phyloP scores from a whole-genome alignment of 1,284 basidiomycete species.

The Pterulicium gracile region DNA sequence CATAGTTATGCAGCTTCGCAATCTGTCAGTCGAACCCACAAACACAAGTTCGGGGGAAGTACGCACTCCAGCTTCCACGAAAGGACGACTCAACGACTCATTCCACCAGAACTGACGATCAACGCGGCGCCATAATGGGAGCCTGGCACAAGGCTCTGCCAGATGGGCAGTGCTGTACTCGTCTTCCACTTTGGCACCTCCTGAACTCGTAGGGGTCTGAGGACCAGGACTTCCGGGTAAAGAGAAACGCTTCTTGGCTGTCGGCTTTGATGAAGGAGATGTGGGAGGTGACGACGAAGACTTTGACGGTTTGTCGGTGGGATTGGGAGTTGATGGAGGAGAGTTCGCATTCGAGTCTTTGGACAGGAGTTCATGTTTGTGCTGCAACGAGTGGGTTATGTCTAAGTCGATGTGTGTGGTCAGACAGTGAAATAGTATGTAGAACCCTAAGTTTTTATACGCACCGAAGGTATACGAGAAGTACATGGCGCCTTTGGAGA shows the following conservation, averaged over 20 bases:
- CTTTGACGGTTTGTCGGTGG: conserved; percentile 5
- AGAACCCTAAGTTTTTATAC: conserved; percentile 10
- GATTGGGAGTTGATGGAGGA: conserved; percentile 3
- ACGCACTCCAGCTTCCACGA: conserved; percentile 64
- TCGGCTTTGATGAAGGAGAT: conserved; percentile 1
- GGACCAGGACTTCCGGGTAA: too few relatives aligned
- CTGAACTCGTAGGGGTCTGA: too few relatives aligned
- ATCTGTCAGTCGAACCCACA: conserved; percentile 4
- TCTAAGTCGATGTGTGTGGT: conserved; percentile 31
- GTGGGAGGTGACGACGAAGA: neutral
- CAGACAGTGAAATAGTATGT: conserved; percentile 4
- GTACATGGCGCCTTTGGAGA: conserved; percentile 71
- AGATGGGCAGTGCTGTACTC: too few relatives aligned
- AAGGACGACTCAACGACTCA: conserved; percentile 66
- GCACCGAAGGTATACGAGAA: conserved; percentile 71
- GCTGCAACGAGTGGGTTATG: conserved; percentile 68
- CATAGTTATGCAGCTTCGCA: conserved; percentile 64
- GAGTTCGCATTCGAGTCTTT: conserved; percentile 25
- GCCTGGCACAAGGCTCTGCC: conserved; percentile 54
- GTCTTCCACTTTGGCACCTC: too few relatives aligned
- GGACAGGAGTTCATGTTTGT: conserved; percentile 57
- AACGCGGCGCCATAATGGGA: conserved; percentile 78
- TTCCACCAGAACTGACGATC: conserved; percentile 89
- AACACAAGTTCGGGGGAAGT: neutral
- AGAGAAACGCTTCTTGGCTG: too few relatives aligned